Percentiles rank a stretch among this genome's conserved stretches.
Conservation (phyloP, 2,329 filamentous ascomycete genomes). For the Colletotrichum echinochloae region DNA sequence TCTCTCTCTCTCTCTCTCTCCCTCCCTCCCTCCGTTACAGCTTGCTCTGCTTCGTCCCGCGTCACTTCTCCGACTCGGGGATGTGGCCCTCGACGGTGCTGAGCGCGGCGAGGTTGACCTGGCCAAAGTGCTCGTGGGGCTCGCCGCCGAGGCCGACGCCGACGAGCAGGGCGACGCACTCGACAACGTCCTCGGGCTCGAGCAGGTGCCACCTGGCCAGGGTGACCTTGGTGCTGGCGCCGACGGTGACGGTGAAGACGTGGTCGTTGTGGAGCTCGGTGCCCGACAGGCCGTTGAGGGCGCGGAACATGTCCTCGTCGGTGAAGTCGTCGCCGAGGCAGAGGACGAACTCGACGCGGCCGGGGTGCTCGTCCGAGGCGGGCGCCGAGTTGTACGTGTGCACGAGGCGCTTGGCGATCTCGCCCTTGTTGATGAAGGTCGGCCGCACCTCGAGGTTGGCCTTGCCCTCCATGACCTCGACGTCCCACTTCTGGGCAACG, state of each 20-base stretch:
- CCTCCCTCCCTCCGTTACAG: neutral
- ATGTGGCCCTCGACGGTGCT: constrained; percentile 66
- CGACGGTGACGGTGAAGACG: constrained; percentile 92
- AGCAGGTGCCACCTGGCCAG: constrained; percentile 90
- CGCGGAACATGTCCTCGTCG: constrained; percentile 96
- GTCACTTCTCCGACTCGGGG: constrained; percentile 47
- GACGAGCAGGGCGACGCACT: constrained; percentile 69
- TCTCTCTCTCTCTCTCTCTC: neutral
- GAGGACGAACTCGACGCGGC: constrained; percentile 84
- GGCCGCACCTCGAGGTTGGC: constrained; percentile 97
- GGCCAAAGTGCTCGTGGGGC: constrained; percentile 57
- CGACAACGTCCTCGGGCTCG: constrained; percentile 89
- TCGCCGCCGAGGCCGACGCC: constrained; percentile 57
- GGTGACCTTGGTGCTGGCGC: constrained; percentile 91
- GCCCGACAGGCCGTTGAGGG: constrained; percentile 71
- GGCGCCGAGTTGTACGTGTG: constrained; percentile 72
- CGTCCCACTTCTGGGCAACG: constrained; percentile 83
- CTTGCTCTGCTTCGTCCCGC: neutral
- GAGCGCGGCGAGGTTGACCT: constrained; percentile 68
- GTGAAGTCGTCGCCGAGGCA: constrained; percentile 97
- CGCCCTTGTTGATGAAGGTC: constrained; percentile 97
- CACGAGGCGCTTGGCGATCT: constrained; percentile 89
- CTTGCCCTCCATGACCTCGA: constrained; percentile 97
- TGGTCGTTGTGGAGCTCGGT: constrained; percentile 70
- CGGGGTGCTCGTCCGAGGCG: constrained; percentile 55